Base-by-base conservation (phyloP, 257 asterid genomes). In the Solanum boliviense region DNA sequence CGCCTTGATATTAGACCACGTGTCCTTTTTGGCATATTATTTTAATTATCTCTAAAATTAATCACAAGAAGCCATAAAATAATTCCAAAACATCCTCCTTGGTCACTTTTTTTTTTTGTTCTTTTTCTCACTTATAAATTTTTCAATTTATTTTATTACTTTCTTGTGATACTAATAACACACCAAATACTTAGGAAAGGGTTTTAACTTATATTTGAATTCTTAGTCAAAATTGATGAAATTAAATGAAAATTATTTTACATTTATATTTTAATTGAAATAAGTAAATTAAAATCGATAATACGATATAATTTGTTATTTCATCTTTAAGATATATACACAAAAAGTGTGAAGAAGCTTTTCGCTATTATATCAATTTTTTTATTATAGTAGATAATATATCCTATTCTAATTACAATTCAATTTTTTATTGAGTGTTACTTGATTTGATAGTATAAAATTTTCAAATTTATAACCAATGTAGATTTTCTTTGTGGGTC, bases 1-100 rank as follows among this genome's bases (percentile, higher is more conserved):
- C 90, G 93, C 94, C 94, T 79, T 74, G 89, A 67, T 88, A 89
- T 90, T 91, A 93, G 90, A 93, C 92, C 98, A 92, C 94, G 95
- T 92, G 94, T 83, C 31, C 20, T 34, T 89, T 87, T 85, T 3
- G 1, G 1, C 88, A 89, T 0, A 84, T 39, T 52, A 34, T 38
- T 62, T 20, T n/a, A 84, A 13, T 21, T 32, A 87, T 68, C 15
- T 52, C 15, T 2, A 34, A 79, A 74, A 62, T 9, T 48, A 36
- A 12, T 84, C 29, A 34, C 44, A 32, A 9, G 67, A 68, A 52
- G n/a, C 56, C 83, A 78, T 71, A 78, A 68, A 25, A 83, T 88
- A 87, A 90, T 27, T 9, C 76, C 34, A 85, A 83, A 89, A 87
- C 89, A 89, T 89, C 90, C 89, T 79, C 86, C 89, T 87, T 89